phyloP scores from a whole-genome alignment of 176 grass and related monocot genomes.

The Aegilops tauschii region DNA sequence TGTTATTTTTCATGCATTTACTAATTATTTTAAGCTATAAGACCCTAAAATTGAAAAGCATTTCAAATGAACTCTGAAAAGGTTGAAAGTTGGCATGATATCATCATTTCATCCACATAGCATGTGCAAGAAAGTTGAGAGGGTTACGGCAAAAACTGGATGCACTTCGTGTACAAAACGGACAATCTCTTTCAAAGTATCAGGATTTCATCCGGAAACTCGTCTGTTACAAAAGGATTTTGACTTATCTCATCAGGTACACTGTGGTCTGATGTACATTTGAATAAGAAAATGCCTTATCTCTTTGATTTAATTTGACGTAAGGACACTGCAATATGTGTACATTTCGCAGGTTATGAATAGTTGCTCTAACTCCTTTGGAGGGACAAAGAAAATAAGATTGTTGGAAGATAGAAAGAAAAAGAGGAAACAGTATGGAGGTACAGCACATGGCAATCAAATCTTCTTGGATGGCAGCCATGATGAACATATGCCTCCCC shows the following conservation, averaged over 20 bases:
- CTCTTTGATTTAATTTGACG: background rate
- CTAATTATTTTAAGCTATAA: too few relatives aligned
- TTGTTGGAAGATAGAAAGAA: slow-evolving; percentile 7
- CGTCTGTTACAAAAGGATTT: background rate
- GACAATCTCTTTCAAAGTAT: too few relatives aligned
- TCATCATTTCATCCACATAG: too few relatives aligned
- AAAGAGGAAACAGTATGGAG: slow-evolving; percentile 38
- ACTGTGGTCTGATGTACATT: background rate
- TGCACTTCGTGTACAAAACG: too few relatives aligned
- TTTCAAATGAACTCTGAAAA: too few relatives aligned
- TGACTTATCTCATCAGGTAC: slow-evolving; percentile 42
- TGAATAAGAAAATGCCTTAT: background rate
- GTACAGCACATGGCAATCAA: slow-evolving; percentile 25
- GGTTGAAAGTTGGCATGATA: too few relatives aligned
- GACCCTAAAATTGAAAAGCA: too few relatives aligned
- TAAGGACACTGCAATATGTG: slow-evolving; percentile 8
- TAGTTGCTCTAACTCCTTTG: background rate
- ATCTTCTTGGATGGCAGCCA: slow-evolving; percentile 3
- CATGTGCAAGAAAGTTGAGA: too few relatives aligned
- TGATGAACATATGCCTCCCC: background rate
- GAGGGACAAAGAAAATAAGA: slow-evolving; percentile 2
- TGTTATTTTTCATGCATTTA: too few relatives aligned
- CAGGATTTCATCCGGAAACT: too few relatives aligned
- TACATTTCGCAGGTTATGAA: slow-evolving; percentile 16
- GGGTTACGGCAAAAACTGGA: too few relatives aligned